A percentile compares a stretch with the other conserved stretches of the same genome.
Conservation (phyloP, 192 early-diverging fungal species). For the Entrophospora sp. region DNA sequence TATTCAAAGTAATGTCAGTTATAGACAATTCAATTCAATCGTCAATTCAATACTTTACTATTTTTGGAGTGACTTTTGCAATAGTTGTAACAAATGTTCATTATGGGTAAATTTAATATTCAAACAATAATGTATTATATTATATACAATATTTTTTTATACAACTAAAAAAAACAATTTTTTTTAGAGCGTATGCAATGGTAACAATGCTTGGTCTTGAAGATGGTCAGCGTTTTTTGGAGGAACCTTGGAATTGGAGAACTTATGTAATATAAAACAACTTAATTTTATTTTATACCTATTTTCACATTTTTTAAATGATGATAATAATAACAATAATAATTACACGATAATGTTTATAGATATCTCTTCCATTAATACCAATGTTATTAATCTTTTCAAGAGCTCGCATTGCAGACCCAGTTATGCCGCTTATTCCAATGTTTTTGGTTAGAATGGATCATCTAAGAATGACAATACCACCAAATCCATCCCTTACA, state of each 20-base stretch:
- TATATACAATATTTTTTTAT: not conserved
- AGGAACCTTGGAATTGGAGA: constrained; percentile 51
- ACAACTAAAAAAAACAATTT: not conserved
- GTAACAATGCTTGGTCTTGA: constrained; percentile 55
- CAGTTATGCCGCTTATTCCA: constrained; percentile 56
- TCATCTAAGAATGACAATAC: constrained; percentile 48
- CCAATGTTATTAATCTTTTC: constrained; percentile 56
- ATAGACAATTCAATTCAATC: constrained; percentile 47
- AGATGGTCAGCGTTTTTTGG: constrained; percentile 51
- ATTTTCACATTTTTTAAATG: too few relatives aligned
- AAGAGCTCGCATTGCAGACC: constrained; percentile 45
- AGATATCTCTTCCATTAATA: constrained; percentile 40
- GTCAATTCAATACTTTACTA: constrained; percentile 52
- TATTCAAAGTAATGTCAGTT: constrained; percentile 40
- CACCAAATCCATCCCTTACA: constrained; percentile 50
- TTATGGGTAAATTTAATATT: too few relatives aligned
- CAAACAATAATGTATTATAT: too few relatives aligned
- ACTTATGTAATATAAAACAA: constrained; percentile 59
- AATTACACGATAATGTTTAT: too few relatives aligned
- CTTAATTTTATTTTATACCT: too few relatives aligned
- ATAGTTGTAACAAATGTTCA: constrained; percentile 56
- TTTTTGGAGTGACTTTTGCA: constrained; percentile 51
- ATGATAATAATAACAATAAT: too few relatives aligned
- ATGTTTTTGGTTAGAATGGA: constrained; percentile 49
- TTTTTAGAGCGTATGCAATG: constrained; percentile 49